phyloP scores from a whole-genome alignment of 2,329 filamentous ascomycete species.

The Lecanicillium sp. region DNA sequence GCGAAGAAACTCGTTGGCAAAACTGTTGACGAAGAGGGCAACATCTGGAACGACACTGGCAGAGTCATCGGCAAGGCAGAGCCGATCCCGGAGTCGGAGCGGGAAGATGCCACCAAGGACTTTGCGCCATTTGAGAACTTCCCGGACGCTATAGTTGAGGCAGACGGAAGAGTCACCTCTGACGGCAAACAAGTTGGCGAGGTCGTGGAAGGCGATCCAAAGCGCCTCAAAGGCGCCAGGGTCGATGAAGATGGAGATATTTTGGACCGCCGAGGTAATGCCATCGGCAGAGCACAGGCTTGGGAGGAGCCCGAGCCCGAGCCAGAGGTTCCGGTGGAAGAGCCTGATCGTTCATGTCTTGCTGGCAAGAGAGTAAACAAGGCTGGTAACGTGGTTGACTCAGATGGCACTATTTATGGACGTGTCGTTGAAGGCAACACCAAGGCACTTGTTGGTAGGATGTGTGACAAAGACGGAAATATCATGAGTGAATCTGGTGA shows the following conservation, averaged over 20 bases:
- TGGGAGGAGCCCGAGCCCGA: conserved; percentile 46
- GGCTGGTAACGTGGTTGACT: conserved; percentile 53
- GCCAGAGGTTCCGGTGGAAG: conserved; percentile 44
- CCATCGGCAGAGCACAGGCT: conserved; percentile 58
- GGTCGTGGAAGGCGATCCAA: conserved; percentile 54
- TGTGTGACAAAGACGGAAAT: conserved; percentile 64
- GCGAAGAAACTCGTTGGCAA: conserved; percentile 55
- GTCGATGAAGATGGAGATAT: conserved; percentile 65
- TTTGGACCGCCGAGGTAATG: conserved; percentile 58
- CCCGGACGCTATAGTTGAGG: conserved; percentile 43
- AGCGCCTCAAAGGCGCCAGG: conserved; percentile 54
- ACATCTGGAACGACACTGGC: conserved; percentile 64
- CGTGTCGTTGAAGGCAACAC: conserved; percentile 59
- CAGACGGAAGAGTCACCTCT: conserved; percentile 43
- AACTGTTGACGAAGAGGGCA: conserved; percentile 55
- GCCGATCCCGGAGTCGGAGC: conserved; percentile 44
- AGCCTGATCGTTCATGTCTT: conserved; percentile 50
- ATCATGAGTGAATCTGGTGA: conserved; percentile 67
- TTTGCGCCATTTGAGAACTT: conserved; percentile 50
- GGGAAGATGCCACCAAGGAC: conserved; percentile 34
- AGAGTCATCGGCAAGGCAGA: conserved; percentile 61
- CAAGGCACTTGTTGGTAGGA: conserved; percentile 55
- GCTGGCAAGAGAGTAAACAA: conserved; percentile 68
- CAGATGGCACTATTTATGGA: conserved; percentile 47
- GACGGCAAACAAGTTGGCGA: conserved; percentile 49